Conservation (phyloP, 2,329 filamentous ascomycete species). For the Blastomyces silverae region DNA sequence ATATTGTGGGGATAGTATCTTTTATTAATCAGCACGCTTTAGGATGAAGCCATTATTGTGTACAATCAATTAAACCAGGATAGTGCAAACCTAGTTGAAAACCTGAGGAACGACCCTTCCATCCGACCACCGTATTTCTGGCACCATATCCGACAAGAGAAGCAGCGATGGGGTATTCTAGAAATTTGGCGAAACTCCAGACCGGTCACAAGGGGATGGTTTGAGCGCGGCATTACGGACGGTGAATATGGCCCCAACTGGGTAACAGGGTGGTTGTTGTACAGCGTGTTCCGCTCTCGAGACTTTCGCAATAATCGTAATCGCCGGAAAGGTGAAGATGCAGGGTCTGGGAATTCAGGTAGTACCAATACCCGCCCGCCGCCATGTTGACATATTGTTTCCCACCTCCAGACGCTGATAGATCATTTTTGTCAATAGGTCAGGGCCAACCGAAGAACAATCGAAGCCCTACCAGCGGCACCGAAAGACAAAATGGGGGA, state of each 20-base stretch:
- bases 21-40: constrained; percentile 8
- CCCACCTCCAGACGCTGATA: constrained; percentile 7
- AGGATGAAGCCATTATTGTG: constrained; percentile 43
- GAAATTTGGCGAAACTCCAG: constrained; percentile 40
- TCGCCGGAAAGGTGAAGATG: constrained; percentile 34
- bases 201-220: constrained; percentile 35
- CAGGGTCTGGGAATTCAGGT: constrained; percentile 18
- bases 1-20: not conserved
- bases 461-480: constrained; percentile 24
- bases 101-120: constrained; percentile 32
- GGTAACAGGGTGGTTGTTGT: constrained; percentile 44
- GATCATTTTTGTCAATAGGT: constrained; percentile 17
- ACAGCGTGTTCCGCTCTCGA: constrained; percentile 44
- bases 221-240: constrained; percentile 37
- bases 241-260: constrained; percentile 44
- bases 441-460: constrained; percentile 24
- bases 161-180: constrained; percentile 38
- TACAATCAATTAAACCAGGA: constrained; percentile 41
- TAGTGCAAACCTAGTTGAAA: constrained; percentile 38
- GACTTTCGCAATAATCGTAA: constrained; percentile 44
- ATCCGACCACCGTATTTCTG: constrained; percentile 42
- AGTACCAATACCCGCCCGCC: constrained; percentile 7
- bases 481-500: constrained; percentile 25
- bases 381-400: constrained; percentile 4
- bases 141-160: constrained; percentile 42